Evolutionary conservation across 352 stramenopile genomes (phyloP).

Genomic region (Globisporangium spinosum): DNA sequence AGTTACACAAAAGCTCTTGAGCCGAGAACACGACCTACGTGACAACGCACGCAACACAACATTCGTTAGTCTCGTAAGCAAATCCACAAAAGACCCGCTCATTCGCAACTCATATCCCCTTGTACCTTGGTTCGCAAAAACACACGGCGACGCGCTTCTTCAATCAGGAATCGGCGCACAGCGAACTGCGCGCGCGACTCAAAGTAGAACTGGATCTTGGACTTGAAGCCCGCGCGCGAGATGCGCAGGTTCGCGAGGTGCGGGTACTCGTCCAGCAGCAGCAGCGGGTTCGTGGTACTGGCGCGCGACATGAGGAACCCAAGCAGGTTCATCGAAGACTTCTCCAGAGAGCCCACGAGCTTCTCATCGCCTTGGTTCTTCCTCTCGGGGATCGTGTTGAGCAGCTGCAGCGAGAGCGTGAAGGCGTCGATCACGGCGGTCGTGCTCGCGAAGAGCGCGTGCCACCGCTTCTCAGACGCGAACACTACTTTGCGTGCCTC

Average conservation of each 20-base stretch:
- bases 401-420: slow-evolving; percentile 45
- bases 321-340: slow-evolving; percentile 33
- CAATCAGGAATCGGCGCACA: slow-evolving; percentile 46
- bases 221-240: slow-evolving; percentile 39
- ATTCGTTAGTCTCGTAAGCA: neutral
- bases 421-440: slow-evolving; percentile 48
- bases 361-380: slow-evolving; percentile 27
- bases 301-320: slow-evolving; percentile 33
- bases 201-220: slow-evolving; percentile 38
- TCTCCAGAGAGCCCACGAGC: slow-evolving; percentile 27
- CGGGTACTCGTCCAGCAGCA: slow-evolving; percentile 48
- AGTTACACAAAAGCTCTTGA: slow-evolving; percentile 51
- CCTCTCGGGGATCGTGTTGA: slow-evolving; percentile 42
- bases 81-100: no score
- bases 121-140: slow-evolving; percentile 28
- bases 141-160: slow-evolving; percentile 46
- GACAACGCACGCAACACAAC: neutral
- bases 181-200: slow-evolving; percentile 59
- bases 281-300: slow-evolving; percentile 30
- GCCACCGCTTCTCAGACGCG: slow-evolving; percentile 40
- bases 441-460: slow-evolving; percentile 34
- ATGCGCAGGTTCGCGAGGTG: slow-evolving; percentile 50
- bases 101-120: neutral
- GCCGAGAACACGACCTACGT: slow-evolving; percentile 35
- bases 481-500: slow-evolving; percentile 34